phyloP scores from a whole-genome alignment of 306 rosid genomes.

The Datisca glomerata region DNA sequence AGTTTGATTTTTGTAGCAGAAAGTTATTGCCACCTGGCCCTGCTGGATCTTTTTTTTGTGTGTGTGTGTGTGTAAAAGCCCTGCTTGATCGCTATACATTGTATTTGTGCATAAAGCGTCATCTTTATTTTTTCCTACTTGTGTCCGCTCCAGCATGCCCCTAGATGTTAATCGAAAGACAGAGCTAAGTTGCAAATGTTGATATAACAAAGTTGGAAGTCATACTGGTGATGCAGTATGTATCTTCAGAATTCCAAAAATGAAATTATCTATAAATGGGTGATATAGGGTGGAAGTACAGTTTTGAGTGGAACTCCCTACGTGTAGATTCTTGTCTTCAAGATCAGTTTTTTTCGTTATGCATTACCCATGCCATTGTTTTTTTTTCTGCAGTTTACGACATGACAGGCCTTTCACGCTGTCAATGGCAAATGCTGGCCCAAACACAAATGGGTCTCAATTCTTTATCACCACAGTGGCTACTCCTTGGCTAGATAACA shows the following conservation, averaged over 20 bases:
- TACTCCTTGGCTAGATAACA: slow-evolving; percentile 97
- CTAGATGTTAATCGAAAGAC: too few species aligned
- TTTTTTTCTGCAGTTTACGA: slow-evolving; percentile 58
- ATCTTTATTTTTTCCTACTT: neutral
- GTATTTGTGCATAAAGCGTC: neutral
- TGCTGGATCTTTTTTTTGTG: neutral
- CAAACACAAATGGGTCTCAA: slow-evolving; percentile 88
- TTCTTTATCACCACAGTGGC: slow-evolving; percentile 98
- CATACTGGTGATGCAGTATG: too few species aligned
- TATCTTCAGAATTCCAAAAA: too few species aligned
- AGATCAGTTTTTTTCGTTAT: too few species aligned
- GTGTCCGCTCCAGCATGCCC: neutral
- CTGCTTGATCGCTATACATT: too few species aligned
- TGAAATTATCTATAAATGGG: too few species aligned
- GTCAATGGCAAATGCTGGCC: slow-evolving; percentile 98
- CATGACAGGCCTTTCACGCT: slow-evolving; percentile 95
- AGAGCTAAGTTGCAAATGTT: too few species aligned
- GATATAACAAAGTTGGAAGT: neutral
- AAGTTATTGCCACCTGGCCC: neutral
- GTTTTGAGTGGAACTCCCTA: too few species aligned
- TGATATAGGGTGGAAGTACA: too few species aligned
- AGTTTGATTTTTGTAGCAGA: too few species aligned
- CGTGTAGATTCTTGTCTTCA: too few species aligned
- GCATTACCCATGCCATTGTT: slow-evolving; percentile 6
- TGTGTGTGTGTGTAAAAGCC: too few species aligned